phyloP scores from a whole-genome alignment of 495 filamentous ascomycete genomes.

The Aspergillus indologenus region DNA sequence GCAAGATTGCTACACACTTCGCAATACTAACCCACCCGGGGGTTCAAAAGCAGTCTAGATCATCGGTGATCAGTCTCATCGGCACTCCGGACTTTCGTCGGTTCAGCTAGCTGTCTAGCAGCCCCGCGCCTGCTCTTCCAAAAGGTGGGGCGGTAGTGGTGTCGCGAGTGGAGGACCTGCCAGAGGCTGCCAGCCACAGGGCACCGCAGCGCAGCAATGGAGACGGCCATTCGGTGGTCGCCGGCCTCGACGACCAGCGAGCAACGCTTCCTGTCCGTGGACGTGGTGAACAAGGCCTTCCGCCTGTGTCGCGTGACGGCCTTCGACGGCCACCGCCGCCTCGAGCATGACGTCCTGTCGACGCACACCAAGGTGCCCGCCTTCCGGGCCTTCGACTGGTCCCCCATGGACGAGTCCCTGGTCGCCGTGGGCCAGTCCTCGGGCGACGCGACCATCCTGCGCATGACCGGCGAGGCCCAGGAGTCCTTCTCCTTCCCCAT shows the following conservation, averaged over 20 bases:
- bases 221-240: constrained; percentile 83
- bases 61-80: constrained; percentile 1
- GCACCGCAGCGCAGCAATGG: constrained; percentile 40
- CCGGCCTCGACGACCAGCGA: constrained; percentile 64
- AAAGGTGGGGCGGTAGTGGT: no score
- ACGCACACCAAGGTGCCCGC: constrained; percentile 78
- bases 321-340: constrained; percentile 47
- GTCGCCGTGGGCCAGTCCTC: constrained; percentile 82
- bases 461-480: constrained; percentile 64
- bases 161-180: no score
- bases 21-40: no score
- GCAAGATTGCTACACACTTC: neutral
- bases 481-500: constrained; percentile 69
- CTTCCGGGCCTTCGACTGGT: constrained; percentile 95
- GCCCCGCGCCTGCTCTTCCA: no score
- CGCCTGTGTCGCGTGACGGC: constrained; percentile 71
- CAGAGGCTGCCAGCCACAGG: no score
- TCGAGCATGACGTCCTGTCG: constrained; percentile 66
- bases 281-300: constrained; percentile 74
- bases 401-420: constrained; percentile 69
- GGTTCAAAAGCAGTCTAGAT: neutral
- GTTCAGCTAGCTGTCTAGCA: no score
- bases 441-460: constrained; percentile 78
- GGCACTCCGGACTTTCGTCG: no score
- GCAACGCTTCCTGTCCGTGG: constrained; percentile 78